Evolutionary conservation across 1,284 basidiomycete species (phyloP), one percentile per base, ranked within the genome.

Genomic region (Rhodotorula sp.): DNA sequence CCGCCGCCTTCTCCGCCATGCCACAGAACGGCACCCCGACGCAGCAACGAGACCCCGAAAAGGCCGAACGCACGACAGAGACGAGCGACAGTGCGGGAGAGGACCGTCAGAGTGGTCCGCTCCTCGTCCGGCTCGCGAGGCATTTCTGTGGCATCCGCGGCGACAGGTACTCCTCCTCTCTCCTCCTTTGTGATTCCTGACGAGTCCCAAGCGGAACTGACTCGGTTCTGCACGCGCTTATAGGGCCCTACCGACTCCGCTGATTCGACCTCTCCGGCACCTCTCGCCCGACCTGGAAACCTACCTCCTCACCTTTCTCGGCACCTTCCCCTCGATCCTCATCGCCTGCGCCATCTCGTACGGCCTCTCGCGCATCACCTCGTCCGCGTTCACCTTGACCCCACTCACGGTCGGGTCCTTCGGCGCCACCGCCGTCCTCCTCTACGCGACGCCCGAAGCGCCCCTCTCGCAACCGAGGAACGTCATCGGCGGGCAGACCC

Each of bases 401-500:
- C 74, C 71, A 1, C 62, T 76, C 34, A 62, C 68, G 5, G 54
- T 74, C 51, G 72, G 72, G 4, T 63, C 59, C 3, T 39, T 71
- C 12, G 74, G 74, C 48, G 74, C 74, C 5, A 74, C 72, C 1
- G 72, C 71, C n/a, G 74, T 76, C 10, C 48, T 76, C n/a, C 56
- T 76, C 10, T 76, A 71, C 59, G 68, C 65, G 16, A 62, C 65
- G 15, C 74, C 74, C 15, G 72, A 71, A 15, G 67, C 57, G 3
- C 74, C 74, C 3, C 47, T 76, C 14, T 52, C 49, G 12, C 74
- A 76, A 48, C 74, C 74, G 2, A 29, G 68, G 7, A 61, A 67
- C 29, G 47, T 72, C 5, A 29, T 76, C 15, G 71, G 74, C 20
- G 74, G 74, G 1, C 72, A 76, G 49, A 34, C 70, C 15, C 43